These are phyloP conservation scores for Eutrema heterophyllum DNA, from an alignment of 345 rosid species.

Conservation along the genomic window DNA sequence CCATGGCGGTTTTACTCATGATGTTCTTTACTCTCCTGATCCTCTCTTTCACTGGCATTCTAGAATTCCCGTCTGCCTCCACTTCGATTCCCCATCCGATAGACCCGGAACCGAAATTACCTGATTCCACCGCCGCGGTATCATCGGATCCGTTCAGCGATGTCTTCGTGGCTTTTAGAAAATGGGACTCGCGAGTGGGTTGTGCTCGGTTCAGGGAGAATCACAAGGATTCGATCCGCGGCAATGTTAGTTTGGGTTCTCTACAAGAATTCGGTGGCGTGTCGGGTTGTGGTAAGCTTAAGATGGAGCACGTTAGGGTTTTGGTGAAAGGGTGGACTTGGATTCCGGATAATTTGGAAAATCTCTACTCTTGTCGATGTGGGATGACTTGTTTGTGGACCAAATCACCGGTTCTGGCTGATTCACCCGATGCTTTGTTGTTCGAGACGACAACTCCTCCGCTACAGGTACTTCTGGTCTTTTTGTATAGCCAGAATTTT, in stretches of 20 bases:
- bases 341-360: slow-evolving; percentile 94
- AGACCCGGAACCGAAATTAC: background rate
- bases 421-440: slow-evolving; percentile 82
- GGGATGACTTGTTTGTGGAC: slow-evolving; percentile 95
- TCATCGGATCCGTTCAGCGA: slow-evolving; percentile 58
- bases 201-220: slow-evolving; percentile 58
- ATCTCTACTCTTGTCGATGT: slow-evolving; percentile 73
- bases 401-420: slow-evolving; percentile 81
- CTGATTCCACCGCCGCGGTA: background rate
- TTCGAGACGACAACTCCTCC: slow-evolving; percentile 86
- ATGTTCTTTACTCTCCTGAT: slow-evolving; percentile 55
- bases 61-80: slow-evolving; percentile 63
- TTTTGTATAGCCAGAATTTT: background rate
- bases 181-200: slow-evolving; percentile 84
- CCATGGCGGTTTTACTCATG: slow-evolving; percentile 45
- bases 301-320: slow-evolving; percentile 60
- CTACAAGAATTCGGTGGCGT: slow-evolving; percentile 44
- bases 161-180: slow-evolving; percentile 44
- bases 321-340: slow-evolving; percentile 97
- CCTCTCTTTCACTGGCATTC: slow-evolving; percentile 73
- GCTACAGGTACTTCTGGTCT: slow-evolving; percentile 38
- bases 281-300: slow-evolving; percentile 45
- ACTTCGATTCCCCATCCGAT: slow-evolving; percentile 26
- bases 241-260: slow-evolving; percentile 47
- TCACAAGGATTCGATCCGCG: slow-evolving; percentile 30